Evolutionary conservation across 1,139 yeast species (phyloP).

Genomic region (Scheffersomyces lignicola): DNA sequence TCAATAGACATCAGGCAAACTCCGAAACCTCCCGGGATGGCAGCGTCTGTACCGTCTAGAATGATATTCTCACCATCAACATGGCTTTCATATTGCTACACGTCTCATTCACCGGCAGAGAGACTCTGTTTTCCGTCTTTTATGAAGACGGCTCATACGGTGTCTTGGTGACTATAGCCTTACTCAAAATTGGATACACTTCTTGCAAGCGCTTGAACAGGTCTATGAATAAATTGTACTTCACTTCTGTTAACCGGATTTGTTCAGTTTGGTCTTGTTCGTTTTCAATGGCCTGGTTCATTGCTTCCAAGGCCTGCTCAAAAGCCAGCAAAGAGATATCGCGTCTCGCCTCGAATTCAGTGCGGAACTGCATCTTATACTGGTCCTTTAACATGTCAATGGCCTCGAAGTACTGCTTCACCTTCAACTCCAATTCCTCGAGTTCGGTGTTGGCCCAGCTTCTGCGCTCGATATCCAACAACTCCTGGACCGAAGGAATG

Average conservation of each 20-base stretch:
- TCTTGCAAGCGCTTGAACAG: constrained; percentile 12
- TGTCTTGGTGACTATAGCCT: constrained; percentile 11
- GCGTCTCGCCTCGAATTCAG: constrained; percentile 4
- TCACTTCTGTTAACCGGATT: constrained; percentile 8
- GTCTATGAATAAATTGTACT: constrained; percentile 13
- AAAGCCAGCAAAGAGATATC: no score
- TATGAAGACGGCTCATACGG: no score
- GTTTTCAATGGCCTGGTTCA: no score
- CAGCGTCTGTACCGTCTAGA: no score
- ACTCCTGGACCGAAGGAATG: constrained; percentile 19
- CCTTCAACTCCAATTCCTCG: constrained; percentile 15
- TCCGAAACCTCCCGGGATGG: no score
- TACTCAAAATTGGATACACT: constrained; percentile 11
- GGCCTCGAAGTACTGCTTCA: constrained; percentile 6
- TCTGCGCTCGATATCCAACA: constrained; percentile 16
- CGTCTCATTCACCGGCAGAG: no score
- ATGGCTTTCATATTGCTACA: no score
- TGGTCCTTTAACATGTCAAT: constrained; percentile 6
- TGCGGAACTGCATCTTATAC: constrained; percentile 8
- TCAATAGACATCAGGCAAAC: no score
- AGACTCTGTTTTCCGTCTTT: no score
- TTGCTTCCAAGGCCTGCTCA: no score
- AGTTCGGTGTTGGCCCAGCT: constrained; percentile 21
- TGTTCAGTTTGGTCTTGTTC: no score
- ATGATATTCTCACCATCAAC: no score